Evolutionary conservation across 441 rosid genomes (phyloP).

Genomic region (Corymbia citriodora): DNA sequence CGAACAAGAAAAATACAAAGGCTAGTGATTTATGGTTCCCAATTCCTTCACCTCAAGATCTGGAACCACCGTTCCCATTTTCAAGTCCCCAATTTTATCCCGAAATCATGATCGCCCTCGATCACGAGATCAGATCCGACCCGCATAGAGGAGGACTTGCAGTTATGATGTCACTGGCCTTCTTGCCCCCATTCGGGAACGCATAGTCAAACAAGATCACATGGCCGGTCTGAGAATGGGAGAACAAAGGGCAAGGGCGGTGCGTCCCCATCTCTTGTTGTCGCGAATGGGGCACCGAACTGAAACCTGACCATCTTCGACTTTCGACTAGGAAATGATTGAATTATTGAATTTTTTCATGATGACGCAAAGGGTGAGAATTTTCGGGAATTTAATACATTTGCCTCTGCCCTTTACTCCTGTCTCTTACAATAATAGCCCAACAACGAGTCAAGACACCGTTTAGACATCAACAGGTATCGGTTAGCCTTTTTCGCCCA

Average conservation of each 20-base stretch:
- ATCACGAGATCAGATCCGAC: background rate
- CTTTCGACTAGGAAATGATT: background rate
- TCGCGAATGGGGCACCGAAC: background rate
- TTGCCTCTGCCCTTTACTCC: background rate
- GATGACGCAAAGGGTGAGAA: background rate
- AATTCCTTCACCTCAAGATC: rapidly evolving
- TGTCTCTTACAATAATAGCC: background rate
- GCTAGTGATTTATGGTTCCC: background rate
- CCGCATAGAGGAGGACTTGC: background rate
- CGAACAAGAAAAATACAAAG: rapidly evolving
- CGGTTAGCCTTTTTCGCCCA: background rate
- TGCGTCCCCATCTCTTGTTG: background rate
- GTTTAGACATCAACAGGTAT: background rate
- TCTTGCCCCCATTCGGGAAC: background rate
- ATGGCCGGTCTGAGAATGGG: background rate
- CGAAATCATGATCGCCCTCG: background rate
- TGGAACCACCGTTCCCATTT: no score
- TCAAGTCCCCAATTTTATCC: background rate
- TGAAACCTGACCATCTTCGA: background rate
- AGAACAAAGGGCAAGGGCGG: background rate
- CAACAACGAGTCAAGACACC: background rate
- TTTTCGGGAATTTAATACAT: no score
- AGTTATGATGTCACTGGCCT: background rate
- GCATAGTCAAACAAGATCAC: background rate
- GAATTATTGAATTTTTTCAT: background rate